These are phyloP conservation scores for Gracilaria gracilis DNA, from an alignment of 23 red algal species.

Conservation along the genomic window DNA sequence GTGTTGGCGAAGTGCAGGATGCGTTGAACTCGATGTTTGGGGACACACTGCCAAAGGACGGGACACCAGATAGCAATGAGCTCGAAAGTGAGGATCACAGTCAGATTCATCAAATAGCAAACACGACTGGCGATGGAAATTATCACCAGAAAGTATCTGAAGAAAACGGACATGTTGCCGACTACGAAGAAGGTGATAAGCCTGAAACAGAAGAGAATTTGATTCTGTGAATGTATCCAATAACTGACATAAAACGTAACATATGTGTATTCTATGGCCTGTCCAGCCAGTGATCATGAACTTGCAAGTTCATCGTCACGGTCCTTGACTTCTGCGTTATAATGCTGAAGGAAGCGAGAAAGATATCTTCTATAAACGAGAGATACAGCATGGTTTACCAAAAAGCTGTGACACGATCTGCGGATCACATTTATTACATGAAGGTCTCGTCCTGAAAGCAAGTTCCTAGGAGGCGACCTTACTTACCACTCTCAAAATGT, in stretches of 20 bases:
- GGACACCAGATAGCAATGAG: neutral
- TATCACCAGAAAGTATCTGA: neutral
- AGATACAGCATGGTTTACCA: neutral
- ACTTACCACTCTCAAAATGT: constrained; percentile 55
- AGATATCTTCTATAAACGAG: neutral
- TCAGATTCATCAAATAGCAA: neutral
- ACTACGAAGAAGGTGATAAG: neutral
- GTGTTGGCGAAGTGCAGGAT: constrained; percentile 40
- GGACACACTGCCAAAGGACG: constrained; percentile 28
- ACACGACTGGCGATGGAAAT: neutral
- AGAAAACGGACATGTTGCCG: constrained; percentile 19
- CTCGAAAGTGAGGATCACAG: neutral
- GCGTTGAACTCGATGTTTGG: constrained; percentile 50
- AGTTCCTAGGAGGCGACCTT: constrained; percentile 34
- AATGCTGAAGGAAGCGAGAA: neutral
- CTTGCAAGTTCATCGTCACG: neutral
- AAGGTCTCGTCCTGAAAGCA: neutral
- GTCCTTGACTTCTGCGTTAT: neutral
- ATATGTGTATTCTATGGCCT: neutral
- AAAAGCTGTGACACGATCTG: neutral
- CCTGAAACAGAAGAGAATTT: constrained; percentile 14
- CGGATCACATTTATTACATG: neutral
- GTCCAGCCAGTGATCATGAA: neutral
- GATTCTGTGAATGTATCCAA: neutral
- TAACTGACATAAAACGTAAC: neutral